Conservation (phyloP, 2,329 filamentous ascomycete genomes). For the Colletotrichum abscissum region DNA sequence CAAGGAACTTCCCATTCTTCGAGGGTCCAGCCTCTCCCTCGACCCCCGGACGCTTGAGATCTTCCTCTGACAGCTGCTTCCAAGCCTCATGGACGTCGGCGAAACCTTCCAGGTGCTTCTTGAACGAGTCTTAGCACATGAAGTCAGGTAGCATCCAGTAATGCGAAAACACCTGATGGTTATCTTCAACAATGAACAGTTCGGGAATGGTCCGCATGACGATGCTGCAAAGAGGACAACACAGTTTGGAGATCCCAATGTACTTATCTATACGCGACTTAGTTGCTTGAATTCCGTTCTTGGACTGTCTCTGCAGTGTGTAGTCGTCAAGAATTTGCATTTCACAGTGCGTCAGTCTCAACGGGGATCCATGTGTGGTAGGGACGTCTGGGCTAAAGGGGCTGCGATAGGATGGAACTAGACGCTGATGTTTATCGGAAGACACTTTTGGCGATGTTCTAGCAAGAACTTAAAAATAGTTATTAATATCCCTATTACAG, state of each 20-base stretch:
- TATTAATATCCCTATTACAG: too few species aligned
- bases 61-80: neutral
- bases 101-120: neutral
- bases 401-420: neutral
- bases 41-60: too few species aligned
- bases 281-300: neutral
- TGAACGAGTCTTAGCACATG: neutral
- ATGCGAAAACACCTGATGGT: neutral
- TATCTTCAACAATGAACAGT: neutral
- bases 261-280: neutral
- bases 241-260: neutral
- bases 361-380: neutral
- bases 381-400: neutral
- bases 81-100: neutral
- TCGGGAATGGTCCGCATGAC: neutral
- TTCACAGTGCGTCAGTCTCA: neutral
- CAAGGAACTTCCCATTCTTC: too few species aligned
- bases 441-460: too few species aligned
- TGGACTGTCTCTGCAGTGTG: too few species aligned
- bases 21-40: too few species aligned
- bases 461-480: too few species aligned
- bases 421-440: neutral
- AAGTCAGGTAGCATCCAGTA: neutral
- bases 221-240: neutral
- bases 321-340: neutral